Percentiles rank a stretch among this genome's conserved stretches.
Evolutionary conservation across 345 rosid species (phyloP).

Genomic region (Euphorbia peplus): DNA sequence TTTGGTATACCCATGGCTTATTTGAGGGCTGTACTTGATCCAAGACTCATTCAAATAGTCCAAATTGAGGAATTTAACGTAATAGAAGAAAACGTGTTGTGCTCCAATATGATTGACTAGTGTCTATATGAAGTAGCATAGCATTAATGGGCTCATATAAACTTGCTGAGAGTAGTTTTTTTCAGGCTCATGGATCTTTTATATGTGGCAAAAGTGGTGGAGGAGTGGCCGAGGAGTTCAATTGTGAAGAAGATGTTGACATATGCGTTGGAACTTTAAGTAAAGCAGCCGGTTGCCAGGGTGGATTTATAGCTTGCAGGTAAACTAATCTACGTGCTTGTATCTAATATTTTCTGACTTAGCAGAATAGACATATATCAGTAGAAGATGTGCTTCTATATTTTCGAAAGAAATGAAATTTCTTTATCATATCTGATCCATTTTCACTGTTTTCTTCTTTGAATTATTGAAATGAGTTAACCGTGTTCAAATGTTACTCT

Average conservation of each 20-base stretch:
- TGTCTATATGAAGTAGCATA: not conserved
- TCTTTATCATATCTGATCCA: not conserved
- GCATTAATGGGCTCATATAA: not conserved
- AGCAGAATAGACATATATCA: not conserved
- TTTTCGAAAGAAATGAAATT: not conserved
- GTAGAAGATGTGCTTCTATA: not conserved
- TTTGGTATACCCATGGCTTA: not conserved
- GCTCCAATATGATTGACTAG: slow-evolving; percentile 2
- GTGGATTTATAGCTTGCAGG: slow-evolving; percentile 98
- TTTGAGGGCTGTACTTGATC: not conserved
- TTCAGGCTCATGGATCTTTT: slow-evolving; percentile 96
- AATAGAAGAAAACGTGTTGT: not conserved
- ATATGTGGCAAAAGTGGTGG: slow-evolving; percentile 91
- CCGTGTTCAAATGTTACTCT: not conserved
- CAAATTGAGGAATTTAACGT: not conserved
- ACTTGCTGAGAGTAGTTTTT: slow-evolving; percentile 13
- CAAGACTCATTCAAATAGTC: not conserved
- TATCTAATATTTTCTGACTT: not conserved
- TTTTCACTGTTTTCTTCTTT: not conserved
- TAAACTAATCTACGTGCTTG: slow-evolving; percentile 19
- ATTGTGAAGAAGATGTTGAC: slow-evolving; percentile 81
- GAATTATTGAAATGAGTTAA: not conserved
- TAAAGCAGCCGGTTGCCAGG: slow-evolving; percentile 98
- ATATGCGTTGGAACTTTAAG: slow-evolving; percentile 88
- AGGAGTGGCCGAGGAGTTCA: slow-evolving; percentile 83